Evolutionary conservation across 1,139 yeast species (phyloP), one percentile per base, ranked within the genome.

Genomic region (Yamadazyma sp.): DNA sequence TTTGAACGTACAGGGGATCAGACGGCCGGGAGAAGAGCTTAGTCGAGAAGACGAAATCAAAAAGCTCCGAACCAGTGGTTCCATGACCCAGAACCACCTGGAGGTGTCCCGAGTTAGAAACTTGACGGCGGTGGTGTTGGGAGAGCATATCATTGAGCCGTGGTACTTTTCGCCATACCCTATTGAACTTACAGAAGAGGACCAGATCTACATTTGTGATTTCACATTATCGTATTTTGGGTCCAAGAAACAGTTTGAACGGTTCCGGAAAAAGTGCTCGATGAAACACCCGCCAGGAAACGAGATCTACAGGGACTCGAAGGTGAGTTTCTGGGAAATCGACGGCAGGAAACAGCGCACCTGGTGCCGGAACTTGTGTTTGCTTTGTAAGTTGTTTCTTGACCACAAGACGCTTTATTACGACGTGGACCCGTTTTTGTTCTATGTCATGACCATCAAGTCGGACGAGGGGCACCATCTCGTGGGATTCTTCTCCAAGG

Each of bases 121-220:
- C 57, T 71, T 94, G 47, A 72, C 78, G 28, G 73, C 78, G 34
- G 77, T 92, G 3, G 83, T 88, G 4, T 80, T 92, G 63, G 99
- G 98, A 1, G 86, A 85, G 46, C 89, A 82, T 60, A 86, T 86
- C 46, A 87, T 94, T 35, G 99, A 92, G 57, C 98, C 99, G 1
- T 92, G 99, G 99, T 94, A 92, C 62, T 92, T 94, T 56, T 86
- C 96, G 2, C 97, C 99, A 0, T 92, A 94, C 58, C 99, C 99
- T 0, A 74, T 88, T 12, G 98, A 92, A 57, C 73, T 89, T 41
- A 89, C 97, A 0, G 97, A 90, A 51, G 94, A 84, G 47, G 97
- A 90, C 54, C 81, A 76, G 42, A 77, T 92, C 16, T 94, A 85
- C 59, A 84, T 94, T 32, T 94, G 96, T 63, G 97, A 90, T 61